Conservation (phyloP, 108 stramenopile species). For the Fragilaria radians region DNA sequence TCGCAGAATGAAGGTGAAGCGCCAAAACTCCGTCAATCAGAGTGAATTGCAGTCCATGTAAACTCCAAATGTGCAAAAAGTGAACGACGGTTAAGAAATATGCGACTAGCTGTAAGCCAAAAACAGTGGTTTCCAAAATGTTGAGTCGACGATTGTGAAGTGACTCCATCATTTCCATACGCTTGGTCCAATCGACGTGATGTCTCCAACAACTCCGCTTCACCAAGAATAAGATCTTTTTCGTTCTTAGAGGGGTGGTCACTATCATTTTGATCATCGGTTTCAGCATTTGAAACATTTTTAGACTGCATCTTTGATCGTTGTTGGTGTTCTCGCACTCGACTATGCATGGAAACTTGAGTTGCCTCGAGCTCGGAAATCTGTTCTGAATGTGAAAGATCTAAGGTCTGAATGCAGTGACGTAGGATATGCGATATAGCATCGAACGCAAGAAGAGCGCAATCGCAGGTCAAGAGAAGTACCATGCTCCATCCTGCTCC, state of each 20-base stretch:
- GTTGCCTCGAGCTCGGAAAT: slow-evolving; percentile 29
- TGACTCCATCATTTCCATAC: slow-evolving; percentile 42
- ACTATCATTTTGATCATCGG: too few relatives aligned
- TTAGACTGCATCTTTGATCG: too few relatives aligned
- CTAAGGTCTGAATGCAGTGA: slow-evolving; percentile 27
- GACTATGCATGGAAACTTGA: slow-evolving; percentile 32
- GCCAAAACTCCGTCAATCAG: slow-evolving; percentile 65
- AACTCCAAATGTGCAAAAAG: slow-evolving; percentile 64
- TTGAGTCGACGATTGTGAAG: slow-evolving; percentile 29
- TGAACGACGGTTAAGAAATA: slow-evolving; percentile 43
- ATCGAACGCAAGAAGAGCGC: slow-evolving; percentile 48
- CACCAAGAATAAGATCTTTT: neutral
- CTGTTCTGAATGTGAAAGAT: slow-evolving; percentile 25
- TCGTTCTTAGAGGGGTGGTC: neutral
- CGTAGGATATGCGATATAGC: slow-evolving; percentile 35
- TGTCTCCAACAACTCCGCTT: slow-evolving; percentile 15
- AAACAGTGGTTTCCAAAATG: slow-evolving; percentile 36
- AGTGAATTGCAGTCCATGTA: slow-evolving; percentile 60
- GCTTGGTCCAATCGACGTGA: slow-evolving; percentile 33
- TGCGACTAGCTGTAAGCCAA: slow-evolving; percentile 41
- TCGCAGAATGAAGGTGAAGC: slow-evolving; percentile 63
- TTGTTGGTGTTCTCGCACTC: neutral
- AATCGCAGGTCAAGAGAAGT: slow-evolving; percentile 57
- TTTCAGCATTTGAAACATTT: too few relatives aligned
- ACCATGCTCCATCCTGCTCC: slow-evolving; percentile 50